Percentiles rank a stretch among this genome's conserved stretches.
Conservation (phyloP, 306 rosid genomes). For the Cicer judaicum region DNA sequence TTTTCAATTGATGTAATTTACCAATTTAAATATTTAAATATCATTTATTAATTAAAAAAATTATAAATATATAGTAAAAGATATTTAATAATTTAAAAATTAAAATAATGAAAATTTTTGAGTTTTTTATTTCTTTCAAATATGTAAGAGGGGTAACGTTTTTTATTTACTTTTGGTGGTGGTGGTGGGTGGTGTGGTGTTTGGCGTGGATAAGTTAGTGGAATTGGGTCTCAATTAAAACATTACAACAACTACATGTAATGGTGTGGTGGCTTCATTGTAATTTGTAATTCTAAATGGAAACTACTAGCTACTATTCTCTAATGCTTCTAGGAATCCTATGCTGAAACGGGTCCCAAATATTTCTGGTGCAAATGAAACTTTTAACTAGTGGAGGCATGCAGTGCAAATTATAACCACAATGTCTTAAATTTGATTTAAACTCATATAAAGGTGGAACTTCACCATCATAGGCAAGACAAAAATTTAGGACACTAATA, state of each 20-base stretch:
- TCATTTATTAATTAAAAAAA: too few relatives aligned
- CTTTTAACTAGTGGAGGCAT: slow-evolving; percentile 42
- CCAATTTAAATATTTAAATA: too few relatives aligned
- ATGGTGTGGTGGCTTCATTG: slow-evolving; percentile 41
- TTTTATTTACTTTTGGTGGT: slow-evolving; percentile 15
- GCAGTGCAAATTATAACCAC: slow-evolving; percentile 38
- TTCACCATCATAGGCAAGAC: slow-evolving; percentile 49
- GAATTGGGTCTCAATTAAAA: slow-evolving; percentile 35
- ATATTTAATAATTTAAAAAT: too few relatives aligned
- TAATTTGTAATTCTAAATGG: slow-evolving; percentile 16
- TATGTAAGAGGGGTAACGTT: not conserved
- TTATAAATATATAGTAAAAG: too few relatives aligned
- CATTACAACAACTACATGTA: slow-evolving; percentile 37
- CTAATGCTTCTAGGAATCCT: slow-evolving; percentile 63
- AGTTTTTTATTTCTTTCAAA: too few relatives aligned
- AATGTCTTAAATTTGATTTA: slow-evolving; percentile 33
- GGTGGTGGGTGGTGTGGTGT: slow-evolving; percentile 44
- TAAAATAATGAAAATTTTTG: too few relatives aligned
- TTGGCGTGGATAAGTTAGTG: slow-evolving; percentile 31
- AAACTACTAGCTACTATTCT: slow-evolving; percentile 13
- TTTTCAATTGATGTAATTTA: too few relatives aligned
- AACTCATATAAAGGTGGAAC: slow-evolving; percentile 39
- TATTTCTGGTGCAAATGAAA: slow-evolving; percentile 41
- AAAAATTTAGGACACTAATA: slow-evolving; percentile 40
- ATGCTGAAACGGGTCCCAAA: slow-evolving; percentile 42